Percentiles rank a stretch among this genome's conserved stretches.
These are phyloP conservation scores for Helotiales sp. DNA, from an alignment of 2,329 filamentous ascomycete genomes.

Conservation along the genomic window DNA sequence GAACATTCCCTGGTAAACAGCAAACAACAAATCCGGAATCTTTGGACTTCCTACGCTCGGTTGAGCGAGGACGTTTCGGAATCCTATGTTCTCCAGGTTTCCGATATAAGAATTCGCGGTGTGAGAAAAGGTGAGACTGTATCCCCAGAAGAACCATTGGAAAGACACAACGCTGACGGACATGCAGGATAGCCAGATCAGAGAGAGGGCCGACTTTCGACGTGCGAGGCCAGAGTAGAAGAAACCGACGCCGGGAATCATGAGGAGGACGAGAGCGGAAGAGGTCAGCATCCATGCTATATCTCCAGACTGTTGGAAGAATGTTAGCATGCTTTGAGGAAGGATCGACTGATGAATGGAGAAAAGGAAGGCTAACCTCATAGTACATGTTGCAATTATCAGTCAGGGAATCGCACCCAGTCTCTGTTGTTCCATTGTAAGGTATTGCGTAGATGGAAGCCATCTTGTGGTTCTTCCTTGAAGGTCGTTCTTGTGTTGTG, in stretches of 20 bases:
- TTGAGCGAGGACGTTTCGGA: constrained; percentile 69
- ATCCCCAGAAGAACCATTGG: constrained; percentile 47
- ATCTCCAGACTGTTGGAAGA: constrained; percentile 44
- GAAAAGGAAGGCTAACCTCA: constrained; percentile 51
- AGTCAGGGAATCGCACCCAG: constrained; percentile 57
- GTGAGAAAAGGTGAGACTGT: constrained; percentile 25
- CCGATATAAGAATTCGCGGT: constrained; percentile 60
- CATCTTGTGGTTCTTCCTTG: constrained; percentile 8
- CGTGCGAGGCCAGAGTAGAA: constrained; percentile 91
- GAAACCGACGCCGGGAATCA: constrained; percentile 88
- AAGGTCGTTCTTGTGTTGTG: background rate
- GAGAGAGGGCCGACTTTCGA: constrained; percentile 80
- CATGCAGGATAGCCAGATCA: constrained; percentile 89
- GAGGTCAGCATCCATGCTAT: constrained; percentile 80
- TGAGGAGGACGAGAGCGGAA: constrained; percentile 79
- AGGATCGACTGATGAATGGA: background rate
- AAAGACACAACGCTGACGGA: constrained; percentile 77
- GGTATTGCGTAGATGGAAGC: constrained; percentile 32
- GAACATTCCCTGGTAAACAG: constrained; percentile 89
- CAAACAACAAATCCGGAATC: constrained; percentile 80
- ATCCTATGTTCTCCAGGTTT: constrained; percentile 73
- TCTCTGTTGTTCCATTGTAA: constrained; percentile 53
- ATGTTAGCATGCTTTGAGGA: background rate
- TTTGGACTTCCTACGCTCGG: constrained; percentile 72
- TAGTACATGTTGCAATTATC: constrained; percentile 80